Percentiles rank a stretch among this genome's conserved stretches.
Conservation (phyloP, 1,284 basidiomycete species). For the Psilocybe mexicana region DNA sequence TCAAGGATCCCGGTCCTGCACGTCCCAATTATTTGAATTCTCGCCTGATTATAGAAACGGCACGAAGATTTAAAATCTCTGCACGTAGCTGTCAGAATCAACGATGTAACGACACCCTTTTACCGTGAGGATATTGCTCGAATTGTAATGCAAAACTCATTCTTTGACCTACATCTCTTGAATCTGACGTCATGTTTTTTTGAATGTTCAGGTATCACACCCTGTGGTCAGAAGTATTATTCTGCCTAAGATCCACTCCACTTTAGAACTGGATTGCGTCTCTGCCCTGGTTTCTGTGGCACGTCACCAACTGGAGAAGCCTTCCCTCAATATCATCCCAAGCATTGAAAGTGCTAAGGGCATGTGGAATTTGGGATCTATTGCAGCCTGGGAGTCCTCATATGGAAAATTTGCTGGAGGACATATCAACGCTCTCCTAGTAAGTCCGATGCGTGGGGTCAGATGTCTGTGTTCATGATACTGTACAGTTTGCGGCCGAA, state of each 20-base stretch:
- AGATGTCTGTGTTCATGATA: constrained; percentile 36
- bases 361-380: constrained; percentile 59
- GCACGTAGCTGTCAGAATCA: constrained; percentile 74
- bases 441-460: constrained; percentile 58
- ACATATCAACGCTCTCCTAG: constrained; percentile 54
- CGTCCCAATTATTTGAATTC: not conserved
- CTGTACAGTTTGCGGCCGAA: constrained; percentile 82
- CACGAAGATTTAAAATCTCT: constrained; percentile 43
- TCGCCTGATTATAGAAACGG: constrained; percentile 21
- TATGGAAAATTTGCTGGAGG: constrained; percentile 49
- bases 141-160: constrained; percentile 47
- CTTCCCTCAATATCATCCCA: constrained; percentile 62
- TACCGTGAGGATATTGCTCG: constrained; percentile 71
- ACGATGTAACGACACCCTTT: constrained; percentile 71
- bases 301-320: constrained; percentile 19
- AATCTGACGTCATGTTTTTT: not conserved
- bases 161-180: not conserved
- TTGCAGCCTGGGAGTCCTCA: constrained; percentile 62
- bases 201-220: constrained; percentile 39
- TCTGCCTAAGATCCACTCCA: constrained; percentile 78
- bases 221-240: constrained; percentile 61
- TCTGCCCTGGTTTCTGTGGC: constrained; percentile 40
- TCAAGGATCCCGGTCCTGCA: constrained; percentile 8
- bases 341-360: constrained; percentile 81
- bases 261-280: constrained; percentile 63